These are phyloP conservation scores for Phyllosticta capitalensis DNA, from an alignment of 2,329 filamentous ascomycete genomes.

Conservation along the genomic window DNA sequence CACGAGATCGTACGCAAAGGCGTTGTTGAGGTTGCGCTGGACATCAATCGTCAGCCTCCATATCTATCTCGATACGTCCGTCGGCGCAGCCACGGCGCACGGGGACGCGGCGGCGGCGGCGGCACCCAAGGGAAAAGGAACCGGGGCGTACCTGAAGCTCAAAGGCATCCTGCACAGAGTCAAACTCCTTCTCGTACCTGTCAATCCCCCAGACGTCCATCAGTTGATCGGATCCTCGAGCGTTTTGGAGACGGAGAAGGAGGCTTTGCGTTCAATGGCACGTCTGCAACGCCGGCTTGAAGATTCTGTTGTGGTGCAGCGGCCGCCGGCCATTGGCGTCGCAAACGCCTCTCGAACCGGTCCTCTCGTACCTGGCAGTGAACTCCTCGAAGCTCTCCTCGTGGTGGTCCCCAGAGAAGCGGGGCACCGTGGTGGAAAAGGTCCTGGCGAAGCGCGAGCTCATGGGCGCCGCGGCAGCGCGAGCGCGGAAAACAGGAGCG, in stretches of 20 bases:
- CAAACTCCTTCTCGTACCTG: conserved; percentile 99
- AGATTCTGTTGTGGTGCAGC: not conserved
- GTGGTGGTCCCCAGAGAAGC: conserved; percentile 48
- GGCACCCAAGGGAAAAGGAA: conserved; percentile 13
- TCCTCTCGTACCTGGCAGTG: conserved; percentile 68
- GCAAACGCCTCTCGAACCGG: not conserved
- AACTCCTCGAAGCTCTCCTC: conserved; percentile 99
- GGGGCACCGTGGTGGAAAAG: conserved; percentile 43
- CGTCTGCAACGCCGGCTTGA: not conserved
- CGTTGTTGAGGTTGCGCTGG: conserved; percentile 95
- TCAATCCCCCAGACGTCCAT: conserved; percentile 18
- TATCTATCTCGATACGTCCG: not conserved
- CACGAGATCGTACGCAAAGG: conserved; percentile 99
- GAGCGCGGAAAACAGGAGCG: conserved; percentile 46
- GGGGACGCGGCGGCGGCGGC: conserved; percentile 1
- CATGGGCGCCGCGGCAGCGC: conserved; percentile 11
- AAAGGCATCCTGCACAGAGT: conserved; percentile 94
- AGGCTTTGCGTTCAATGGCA: too few relatives aligned
- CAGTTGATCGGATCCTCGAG: conserved; percentile 1
- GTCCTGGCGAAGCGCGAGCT: conserved; percentile 13
- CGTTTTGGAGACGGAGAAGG: not conserved
- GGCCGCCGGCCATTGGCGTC: conserved; percentile 3
- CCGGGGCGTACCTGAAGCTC: conserved; percentile 81
- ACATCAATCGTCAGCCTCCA: not conserved
- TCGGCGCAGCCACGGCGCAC: conserved; percentile 3